Percentiles rank a stretch among this genome's conserved stretches.
These are phyloP conservation scores for Cytospora schulzeri DNA, from an alignment of 2,329 filamentous ascomycete genomes.

Conservation along the genomic window DNA sequence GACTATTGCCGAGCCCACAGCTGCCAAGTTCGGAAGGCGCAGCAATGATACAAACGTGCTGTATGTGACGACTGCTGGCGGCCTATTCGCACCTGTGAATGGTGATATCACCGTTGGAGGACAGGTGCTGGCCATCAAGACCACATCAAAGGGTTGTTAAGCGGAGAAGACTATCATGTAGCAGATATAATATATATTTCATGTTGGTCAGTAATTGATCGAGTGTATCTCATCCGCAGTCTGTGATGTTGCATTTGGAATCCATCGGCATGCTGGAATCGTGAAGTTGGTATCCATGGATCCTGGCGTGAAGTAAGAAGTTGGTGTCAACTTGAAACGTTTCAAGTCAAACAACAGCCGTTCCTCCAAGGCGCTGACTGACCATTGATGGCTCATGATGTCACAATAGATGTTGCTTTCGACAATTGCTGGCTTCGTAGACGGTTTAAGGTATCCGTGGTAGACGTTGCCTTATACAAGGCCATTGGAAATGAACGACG, in stretches of 20 bases:
- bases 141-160: slow-evolving; percentile 4
- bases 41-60: slow-evolving; percentile 17
- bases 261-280: background rate
- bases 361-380: too few species aligned
- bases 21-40: slow-evolving; percentile 27
- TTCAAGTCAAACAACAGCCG: too few species aligned
- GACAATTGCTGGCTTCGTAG: background rate
- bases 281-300: background rate
- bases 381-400: background rate
- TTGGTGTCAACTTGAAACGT: too few species aligned
- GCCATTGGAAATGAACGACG: background rate
- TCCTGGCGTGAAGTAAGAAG: background rate
- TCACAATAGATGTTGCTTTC: background rate
- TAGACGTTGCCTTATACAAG: background rate
- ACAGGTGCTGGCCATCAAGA: slow-evolving; percentile 24
- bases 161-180: background rate
- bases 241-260: background rate
- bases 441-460: background rate
- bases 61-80: slow-evolving; percentile 27
- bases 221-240: background rate
- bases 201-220: background rate
- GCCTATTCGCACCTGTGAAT: slow-evolving; percentile 21
- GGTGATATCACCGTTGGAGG: slow-evolving; percentile 25
- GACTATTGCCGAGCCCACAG: slow-evolving; percentile 26
- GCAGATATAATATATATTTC: background rate